Conservation (phyloP, 169 alveolate species). For the Plasmodium knowlesi region DNA sequence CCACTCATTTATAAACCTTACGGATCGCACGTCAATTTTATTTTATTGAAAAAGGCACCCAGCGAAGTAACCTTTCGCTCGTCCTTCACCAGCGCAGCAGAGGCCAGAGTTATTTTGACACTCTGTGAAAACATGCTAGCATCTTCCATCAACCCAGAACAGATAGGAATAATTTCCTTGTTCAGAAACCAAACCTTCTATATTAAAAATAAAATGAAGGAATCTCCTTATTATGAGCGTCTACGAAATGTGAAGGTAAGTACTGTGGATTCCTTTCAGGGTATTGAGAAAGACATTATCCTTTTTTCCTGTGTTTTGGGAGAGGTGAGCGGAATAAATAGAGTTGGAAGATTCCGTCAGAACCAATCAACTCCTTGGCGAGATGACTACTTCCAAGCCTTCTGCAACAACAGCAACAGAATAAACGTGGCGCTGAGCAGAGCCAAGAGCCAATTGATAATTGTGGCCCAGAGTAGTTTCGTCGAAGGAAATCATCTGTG, state of each 20-base stretch:
- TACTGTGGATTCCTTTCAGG: slow-evolving; percentile 76
- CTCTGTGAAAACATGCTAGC: slow-evolving; percentile 65
- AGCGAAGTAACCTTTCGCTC: background rate
- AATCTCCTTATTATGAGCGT: background rate
- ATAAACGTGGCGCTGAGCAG: slow-evolving; percentile 74
- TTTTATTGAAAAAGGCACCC: slow-evolving; percentile 8
- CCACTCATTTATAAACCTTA: slow-evolving; percentile 11
- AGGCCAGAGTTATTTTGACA: slow-evolving; percentile 45
- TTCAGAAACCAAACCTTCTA: slow-evolving; percentile 12
- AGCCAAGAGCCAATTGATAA: slow-evolving; percentile 54
- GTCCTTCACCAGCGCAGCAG: slow-evolving; percentile 9
- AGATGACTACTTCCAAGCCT: background rate
- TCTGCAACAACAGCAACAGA: slow-evolving; percentile 46
- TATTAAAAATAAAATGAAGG: slow-evolving; percentile 15
- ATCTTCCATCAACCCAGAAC: slow-evolving; percentile 25
- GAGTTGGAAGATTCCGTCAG: background rate
- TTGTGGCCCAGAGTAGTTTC: slow-evolving; percentile 67
- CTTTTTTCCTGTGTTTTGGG: slow-evolving; percentile 43
- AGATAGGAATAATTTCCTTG: slow-evolving; percentile 31
- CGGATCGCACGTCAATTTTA: slow-evolving; percentile 23
- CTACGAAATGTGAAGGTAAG: slow-evolving; percentile 39
- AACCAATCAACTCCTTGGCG: background rate
- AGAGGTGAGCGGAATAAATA: background rate
- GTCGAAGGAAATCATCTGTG: slow-evolving; percentile 46
- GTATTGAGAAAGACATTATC: slow-evolving; percentile 60